A percentile compares a stretch with the other conserved stretches of the same genome.
Evolutionary conservation across 2,329 filamentous ascomycete genomes (phyloP).

Genomic region (Trichophyton schoenleinii): DNA sequence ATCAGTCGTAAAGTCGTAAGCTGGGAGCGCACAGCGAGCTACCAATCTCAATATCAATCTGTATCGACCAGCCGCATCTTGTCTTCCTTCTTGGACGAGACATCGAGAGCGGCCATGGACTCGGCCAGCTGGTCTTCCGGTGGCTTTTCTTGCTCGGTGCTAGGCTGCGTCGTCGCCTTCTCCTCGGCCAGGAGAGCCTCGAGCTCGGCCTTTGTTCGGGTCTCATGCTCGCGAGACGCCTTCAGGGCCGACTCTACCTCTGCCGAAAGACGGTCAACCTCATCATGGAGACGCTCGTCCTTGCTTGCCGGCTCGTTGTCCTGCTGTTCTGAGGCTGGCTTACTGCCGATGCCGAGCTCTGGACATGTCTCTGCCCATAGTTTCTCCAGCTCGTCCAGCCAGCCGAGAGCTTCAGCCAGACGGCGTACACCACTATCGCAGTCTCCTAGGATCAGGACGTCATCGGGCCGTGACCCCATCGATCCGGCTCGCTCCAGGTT

Average conservation of each 20-base stretch:
- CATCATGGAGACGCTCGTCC: conserved; percentile 46
- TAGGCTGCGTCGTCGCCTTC: not conserved
- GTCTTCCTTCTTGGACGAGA: not conserved
- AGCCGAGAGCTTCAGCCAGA: conserved; percentile 69
- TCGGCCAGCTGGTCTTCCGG: not conserved
- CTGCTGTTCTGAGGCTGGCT: conserved; percentile 19
- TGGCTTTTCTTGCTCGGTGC: not conserved
- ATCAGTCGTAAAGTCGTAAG: not conserved
- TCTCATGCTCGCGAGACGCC: conserved; percentile 35
- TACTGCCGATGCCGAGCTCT: conserved; percentile 31
- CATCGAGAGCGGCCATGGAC: not conserved
- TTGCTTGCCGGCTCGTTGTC: conserved; percentile 31
- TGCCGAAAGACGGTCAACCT: conserved; percentile 45
- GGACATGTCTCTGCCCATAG: conserved; percentile 60
- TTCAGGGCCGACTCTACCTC: conserved; percentile 46
- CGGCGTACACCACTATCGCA: conserved; percentile 72
- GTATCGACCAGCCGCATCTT: not conserved
- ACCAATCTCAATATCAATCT: not conserved
- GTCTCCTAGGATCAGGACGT: conserved; percentile 70
- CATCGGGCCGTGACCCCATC: conserved; percentile 64
- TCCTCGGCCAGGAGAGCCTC: conserved; percentile 8
- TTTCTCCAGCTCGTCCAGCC: conserved; percentile 68
- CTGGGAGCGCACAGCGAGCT: not conserved
- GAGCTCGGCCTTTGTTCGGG: conserved; percentile 26
- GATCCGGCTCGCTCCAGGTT: conserved; percentile 75